phyloP scores from a whole-genome alignment of 2,329 filamentous ascomycete species.

The Fusarium caatingaense region DNA sequence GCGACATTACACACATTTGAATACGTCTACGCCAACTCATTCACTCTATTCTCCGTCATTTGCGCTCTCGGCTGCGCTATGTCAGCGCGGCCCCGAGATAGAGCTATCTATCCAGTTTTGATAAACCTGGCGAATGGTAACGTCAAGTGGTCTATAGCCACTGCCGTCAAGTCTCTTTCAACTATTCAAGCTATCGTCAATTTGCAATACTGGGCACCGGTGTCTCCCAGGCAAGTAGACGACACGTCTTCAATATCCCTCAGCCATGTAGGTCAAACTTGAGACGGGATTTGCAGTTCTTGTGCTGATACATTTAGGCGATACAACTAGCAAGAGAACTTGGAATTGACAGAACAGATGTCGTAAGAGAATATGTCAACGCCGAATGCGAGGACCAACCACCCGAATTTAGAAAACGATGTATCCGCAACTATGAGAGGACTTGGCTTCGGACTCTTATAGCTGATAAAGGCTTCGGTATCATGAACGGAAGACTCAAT shows the following conservation, averaged over 20 bases:
- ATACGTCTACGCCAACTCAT: slow-evolving; percentile 18
- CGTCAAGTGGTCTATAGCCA: slow-evolving; percentile 17
- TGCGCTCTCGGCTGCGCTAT: slow-evolving; percentile 16
- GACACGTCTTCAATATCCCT: slow-evolving; percentile 13
- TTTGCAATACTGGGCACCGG: slow-evolving; percentile 14
- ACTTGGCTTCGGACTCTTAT: slow-evolving; percentile 11
- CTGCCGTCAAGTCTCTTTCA: slow-evolving; percentile 1
- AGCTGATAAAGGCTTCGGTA: slow-evolving; percentile 15
- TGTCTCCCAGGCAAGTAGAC: slow-evolving; percentile 4
- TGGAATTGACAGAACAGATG: slow-evolving; percentile 3
- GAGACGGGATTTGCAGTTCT: no score
- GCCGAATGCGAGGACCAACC: background rate
- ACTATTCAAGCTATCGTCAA: slow-evolving; percentile 17
- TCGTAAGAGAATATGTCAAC: slow-evolving; percentile 13
- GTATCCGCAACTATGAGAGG: slow-evolving; percentile 14
- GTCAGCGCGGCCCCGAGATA: slow-evolving; percentile 10
- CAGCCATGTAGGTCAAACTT: background rate
- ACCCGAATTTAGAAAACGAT: background rate
- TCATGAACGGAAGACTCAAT: slow-evolving; percentile 7
- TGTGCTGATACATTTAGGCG: background rate
- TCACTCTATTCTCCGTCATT: slow-evolving; percentile 12
- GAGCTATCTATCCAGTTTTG: slow-evolving; percentile 15
- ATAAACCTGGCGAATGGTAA: slow-evolving; percentile 1
- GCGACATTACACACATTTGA: slow-evolving; percentile 7
- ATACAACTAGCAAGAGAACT: slow-evolving; percentile 14